phyloP scores from a whole-genome alignment of 495 filamentous ascomycete species.

The Lophium mytilinum region DNA sequence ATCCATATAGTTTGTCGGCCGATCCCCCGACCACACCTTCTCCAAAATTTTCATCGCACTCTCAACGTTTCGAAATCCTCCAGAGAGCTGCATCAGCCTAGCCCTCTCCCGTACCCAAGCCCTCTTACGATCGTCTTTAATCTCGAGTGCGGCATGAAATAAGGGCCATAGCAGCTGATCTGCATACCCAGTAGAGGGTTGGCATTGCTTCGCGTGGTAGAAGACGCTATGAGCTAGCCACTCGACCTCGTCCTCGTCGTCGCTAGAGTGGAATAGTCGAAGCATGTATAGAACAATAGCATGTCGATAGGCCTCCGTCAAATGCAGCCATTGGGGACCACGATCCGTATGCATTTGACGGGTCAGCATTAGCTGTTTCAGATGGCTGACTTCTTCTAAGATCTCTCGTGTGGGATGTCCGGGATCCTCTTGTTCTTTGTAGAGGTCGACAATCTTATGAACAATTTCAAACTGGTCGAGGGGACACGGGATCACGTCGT shows the following conservation, averaged over 20 bases:
- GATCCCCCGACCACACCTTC: background rate
- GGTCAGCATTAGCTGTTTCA: background rate
- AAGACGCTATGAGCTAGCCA: background rate
- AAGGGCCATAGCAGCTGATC: background rate
- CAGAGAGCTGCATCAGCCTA: background rate
- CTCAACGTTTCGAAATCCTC: background rate
- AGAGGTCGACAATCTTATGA: background rate
- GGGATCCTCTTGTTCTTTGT: background rate
- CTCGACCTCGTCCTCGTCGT: background rate
- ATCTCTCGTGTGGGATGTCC: background rate
- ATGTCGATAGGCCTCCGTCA: background rate
- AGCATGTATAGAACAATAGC: background rate
- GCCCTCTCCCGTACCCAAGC: background rate
- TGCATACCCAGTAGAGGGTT: background rate
- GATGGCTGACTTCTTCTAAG: background rate
- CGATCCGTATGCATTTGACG: background rate
- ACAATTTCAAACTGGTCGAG: background rate
- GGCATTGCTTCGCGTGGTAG: background rate
- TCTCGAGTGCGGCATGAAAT: background rate
- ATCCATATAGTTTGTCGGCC: background rate
- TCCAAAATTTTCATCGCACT: background rate
- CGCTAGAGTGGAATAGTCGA: background rate
- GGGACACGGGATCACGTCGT: background rate
- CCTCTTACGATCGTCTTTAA: background rate
- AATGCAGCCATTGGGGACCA: background rate